Evolutionary conservation across 163 green algal species (phyloP), one percentile per base, ranked within the genome.

Genomic region (Coccomyxa subellipsoidea): DNA sequence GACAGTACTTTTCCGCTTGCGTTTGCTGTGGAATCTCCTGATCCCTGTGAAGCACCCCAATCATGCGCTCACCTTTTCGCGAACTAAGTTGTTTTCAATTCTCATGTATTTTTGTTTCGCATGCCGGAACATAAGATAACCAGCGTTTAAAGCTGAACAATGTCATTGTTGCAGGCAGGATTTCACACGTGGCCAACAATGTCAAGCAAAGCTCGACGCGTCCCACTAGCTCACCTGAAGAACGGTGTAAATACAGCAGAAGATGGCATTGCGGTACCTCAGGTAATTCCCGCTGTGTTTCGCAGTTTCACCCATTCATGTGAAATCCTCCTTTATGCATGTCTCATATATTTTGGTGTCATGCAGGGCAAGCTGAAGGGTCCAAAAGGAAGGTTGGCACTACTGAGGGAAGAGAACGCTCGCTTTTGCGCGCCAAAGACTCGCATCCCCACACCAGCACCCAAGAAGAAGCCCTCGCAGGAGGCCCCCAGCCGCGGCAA

Each of bases 381-480:
- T 18, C 66, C 66, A 4, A 73, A 73, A 34, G 66, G 66, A 18
- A 18, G 66, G 29, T 23, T 73, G 66, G 66, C 66, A 23, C n/a
- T 73, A 23, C 66, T 73, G 6, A 73, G 32, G 32, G 66, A 73
- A 6, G 66, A 73, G 1, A 73, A 73, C 8, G 66, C 66, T n/a
- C 27, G n/a, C 27, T 73, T 73, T 23, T 73, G 66, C 66, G 66
- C 66, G 27, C 66, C 66, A 27, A 73, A 73, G 66, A 73, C 66
- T 32, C 66, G 66, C 7, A 73, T 73, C 8, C 66, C 66, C 66
- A 73, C 66, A 34, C 66, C 66, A 73, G 66, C 66, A 23, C 66
- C 66, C 66, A 73, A 73, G 66, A 73, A 73, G 8, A 73, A 73
- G 27, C 4, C 66, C 27, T 36, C 29, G 18, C 10, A 18, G 66